Conservation (phyloP, 805 yeast genomes). For the Tetrapisispora taiwanensis region DNA sequence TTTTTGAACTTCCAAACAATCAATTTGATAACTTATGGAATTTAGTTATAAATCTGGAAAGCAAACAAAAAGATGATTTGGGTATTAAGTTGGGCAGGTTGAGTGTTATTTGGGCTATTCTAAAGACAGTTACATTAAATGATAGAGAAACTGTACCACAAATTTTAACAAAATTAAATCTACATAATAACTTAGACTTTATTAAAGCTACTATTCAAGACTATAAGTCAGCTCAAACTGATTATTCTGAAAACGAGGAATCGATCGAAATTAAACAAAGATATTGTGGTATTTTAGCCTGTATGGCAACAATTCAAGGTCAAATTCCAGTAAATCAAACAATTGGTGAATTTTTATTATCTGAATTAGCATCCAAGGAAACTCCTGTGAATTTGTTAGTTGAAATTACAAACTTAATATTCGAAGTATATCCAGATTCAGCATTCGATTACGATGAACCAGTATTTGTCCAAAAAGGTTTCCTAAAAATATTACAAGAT, state of each 20-base stretch:
- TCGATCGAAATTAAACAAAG: slow-evolving; percentile 31
- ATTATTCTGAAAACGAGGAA: slow-evolving; percentile 6
- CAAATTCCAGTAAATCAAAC: slow-evolving; percentile 35
- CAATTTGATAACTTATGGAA: slow-evolving; percentile 13
- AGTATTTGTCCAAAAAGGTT: slow-evolving; percentile 49
- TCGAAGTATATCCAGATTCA: slow-evolving; percentile 74
- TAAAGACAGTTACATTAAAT: slow-evolving; percentile 17
- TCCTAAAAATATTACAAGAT: slow-evolving; percentile 33
- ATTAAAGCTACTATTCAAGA: slow-evolving; percentile 16
- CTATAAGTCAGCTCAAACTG: slow-evolving; percentile 1
- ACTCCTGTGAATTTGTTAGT: slow-evolving; percentile 35
- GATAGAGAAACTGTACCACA: slow-evolving; percentile 2
- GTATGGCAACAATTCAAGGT: slow-evolving; percentile 38
- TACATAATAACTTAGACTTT: slow-evolving; percentile 23
- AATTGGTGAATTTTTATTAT: slow-evolving; percentile 38
- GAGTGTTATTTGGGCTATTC: slow-evolving; percentile 38
- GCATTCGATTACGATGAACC: slow-evolving; percentile 54
- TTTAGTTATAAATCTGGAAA: slow-evolving; percentile 6
- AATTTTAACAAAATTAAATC: slow-evolving; percentile 10
- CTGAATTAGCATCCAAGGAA: slow-evolving; percentile 17
- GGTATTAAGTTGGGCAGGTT: slow-evolving; percentile 29
- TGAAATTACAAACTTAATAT: slow-evolving; percentile 56
- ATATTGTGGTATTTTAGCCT: slow-evolving; percentile 42
- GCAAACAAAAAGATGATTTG: slow-evolving; percentile 13
- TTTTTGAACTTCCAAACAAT: slow-evolving; percentile 15